Percentiles rank a stretch among this genome's conserved stretches.
phyloP scores from a whole-genome alignment of 148 eudicot species.

The Cornus suecica region DNA sequence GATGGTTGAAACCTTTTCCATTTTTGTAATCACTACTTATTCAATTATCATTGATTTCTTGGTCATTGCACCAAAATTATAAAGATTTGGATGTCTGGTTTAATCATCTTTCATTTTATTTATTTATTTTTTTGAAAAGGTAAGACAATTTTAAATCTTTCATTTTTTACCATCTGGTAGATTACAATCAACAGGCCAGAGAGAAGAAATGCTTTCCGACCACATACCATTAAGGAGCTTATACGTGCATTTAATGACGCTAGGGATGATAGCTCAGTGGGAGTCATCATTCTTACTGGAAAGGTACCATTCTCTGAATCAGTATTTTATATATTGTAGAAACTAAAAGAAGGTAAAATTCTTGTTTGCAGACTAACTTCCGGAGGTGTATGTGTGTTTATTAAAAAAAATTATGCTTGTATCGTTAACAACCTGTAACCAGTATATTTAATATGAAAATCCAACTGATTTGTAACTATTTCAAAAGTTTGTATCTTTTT shows the following conservation, averaged over 20 bases:
- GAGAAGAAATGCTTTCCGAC: slow-evolving; percentile 92
- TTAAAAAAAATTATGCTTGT: neutral
- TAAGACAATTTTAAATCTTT: too few relatives aligned
- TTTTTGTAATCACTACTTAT: too few relatives aligned
- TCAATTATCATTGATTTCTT: neutral
- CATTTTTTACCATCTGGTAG: slow-evolving; percentile 29
- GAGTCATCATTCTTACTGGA: slow-evolving; percentile 91
- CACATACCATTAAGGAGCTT: slow-evolving; percentile 84
- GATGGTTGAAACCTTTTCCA: too few relatives aligned
- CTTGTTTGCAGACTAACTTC: neutral
- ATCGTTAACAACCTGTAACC: neutral
- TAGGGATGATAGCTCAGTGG: slow-evolving; percentile 77
- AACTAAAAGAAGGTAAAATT: neutral
- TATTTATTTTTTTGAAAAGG: too few relatives aligned
- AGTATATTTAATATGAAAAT: neutral
- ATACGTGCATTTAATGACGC: slow-evolving; percentile 87
- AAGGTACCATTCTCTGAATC: slow-evolving; percentile 45
- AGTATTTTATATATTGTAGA: neutral
- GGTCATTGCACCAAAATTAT: neutral
- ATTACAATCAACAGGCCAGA: slow-evolving; percentile 93
- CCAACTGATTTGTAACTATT: neutral
- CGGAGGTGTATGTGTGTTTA: neutral
- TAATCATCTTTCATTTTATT: slow-evolving; percentile 4
- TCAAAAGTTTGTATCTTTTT: neutral
- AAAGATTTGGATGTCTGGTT: neutral